phyloP scores from a whole-genome alignment of 371 early-diverging fungal genomes.

The Mortierella polycephala region DNA sequence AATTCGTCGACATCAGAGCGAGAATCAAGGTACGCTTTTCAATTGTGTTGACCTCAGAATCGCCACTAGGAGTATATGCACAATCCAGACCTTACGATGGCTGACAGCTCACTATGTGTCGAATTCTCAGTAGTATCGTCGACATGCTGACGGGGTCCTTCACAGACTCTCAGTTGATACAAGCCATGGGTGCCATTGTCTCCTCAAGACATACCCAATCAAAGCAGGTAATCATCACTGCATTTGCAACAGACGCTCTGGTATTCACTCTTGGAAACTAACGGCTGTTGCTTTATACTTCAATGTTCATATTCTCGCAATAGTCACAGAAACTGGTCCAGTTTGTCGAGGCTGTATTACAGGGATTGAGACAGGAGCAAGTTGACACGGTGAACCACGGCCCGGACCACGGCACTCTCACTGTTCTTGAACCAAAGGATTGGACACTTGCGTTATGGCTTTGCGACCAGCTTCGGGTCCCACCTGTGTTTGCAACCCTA shows the following conservation, averaged over 20 bases:
- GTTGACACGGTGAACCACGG: not conserved
- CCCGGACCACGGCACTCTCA: not conserved
- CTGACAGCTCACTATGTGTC: too few species aligned
- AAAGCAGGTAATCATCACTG: constrained; percentile 12
- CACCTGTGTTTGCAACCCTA: constrained; percentile 14
- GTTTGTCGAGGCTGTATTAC: not conserved
- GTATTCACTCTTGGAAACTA: too few species aligned
- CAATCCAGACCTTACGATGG: not conserved
- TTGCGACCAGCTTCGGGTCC: constrained; percentile 44
- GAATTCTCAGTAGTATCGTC: not conserved
- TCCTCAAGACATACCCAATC: not conserved
- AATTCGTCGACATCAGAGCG: not conserved
- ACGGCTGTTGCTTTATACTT: too few species aligned
- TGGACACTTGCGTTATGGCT: constrained; percentile 39
- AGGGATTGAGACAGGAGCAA: not conserved
- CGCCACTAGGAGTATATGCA: too few species aligned
- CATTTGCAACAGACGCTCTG: not conserved
- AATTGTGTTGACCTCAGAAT: too few species aligned
- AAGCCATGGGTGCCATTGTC: constrained; percentile 19
- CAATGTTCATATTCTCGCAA: too few species aligned
- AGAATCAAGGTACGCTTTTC: constrained; percentile 9
- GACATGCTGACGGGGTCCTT: constrained; percentile 5
- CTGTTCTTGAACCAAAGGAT: constrained; percentile 7
- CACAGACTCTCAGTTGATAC: not conserved
- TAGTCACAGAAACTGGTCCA: too few species aligned